Base-by-base conservation (phyloP, 2,329 filamentous ascomycete genomes). In the Colletotrichum melonis region DNA sequence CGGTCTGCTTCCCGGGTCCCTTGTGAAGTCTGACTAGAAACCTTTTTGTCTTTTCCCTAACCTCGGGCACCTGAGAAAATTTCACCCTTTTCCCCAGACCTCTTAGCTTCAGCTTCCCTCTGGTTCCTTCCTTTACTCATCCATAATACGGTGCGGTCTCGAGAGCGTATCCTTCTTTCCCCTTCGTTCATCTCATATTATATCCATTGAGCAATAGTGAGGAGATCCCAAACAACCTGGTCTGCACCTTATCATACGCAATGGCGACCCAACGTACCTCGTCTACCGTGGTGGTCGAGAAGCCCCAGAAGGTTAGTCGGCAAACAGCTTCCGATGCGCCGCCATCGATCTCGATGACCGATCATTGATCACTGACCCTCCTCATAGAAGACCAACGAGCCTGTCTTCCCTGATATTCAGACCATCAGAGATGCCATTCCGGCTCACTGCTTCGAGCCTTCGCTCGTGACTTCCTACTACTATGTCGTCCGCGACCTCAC, bases 391-490 rank as follows among this genome's bases (percentile, higher is more conserved):
- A 70, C 26, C 57, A 42, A 59, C 28, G 71, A 74, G 73, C 62
- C 71, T 22, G 70, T 72, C 74, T 84, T 86, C 74, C 86, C 86
- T 57, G 86, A 88, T 76, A 86, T 87, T 76, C 84, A 86, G 78
- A 85, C 84, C 60, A 81, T 87, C 75, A 80, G 84, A 64, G 82
- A 86, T 76, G 87, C 89, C 64, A 92, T 92, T 75, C 90, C 90
- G 30, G 81, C 86, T 19, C 86, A 92, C 79, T 92, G 90, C 85
- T 91, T 92, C 82, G 80, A 90, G 79, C 87, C 88, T 4, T 88
- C 88, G 32, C 83, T 86, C 60, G 74, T 82, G 75, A 85, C 81
- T 42, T 91, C 89, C 8, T 81, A 89, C 77, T 82, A 83, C 78
- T 92, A 92, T 80, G 82, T 92, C 75, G 81, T 85, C 74, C 88